Evolutionary conservation across 164 flowering plant species (phyloP).

Genomic region (Nymphaea colorata): DNA sequence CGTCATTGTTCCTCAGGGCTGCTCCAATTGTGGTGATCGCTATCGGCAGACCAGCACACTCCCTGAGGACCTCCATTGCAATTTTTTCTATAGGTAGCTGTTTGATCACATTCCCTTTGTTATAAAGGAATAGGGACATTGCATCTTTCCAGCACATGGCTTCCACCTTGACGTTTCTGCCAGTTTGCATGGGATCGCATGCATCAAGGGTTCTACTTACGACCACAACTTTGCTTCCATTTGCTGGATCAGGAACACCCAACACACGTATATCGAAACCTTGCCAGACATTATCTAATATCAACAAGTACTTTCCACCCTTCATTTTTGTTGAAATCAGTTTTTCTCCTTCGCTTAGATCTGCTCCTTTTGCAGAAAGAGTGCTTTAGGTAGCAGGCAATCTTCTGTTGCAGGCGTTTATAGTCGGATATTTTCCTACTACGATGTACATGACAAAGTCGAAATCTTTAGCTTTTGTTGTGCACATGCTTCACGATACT

Average conservation of each 20-base stretch:
- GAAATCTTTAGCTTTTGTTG: no score
- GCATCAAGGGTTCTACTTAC: not conserved
- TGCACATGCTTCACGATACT: no score
- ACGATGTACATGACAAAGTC: no score
- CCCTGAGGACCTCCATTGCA: not conserved
- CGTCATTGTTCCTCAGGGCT: slow-evolving; percentile 5
- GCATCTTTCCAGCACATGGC: not conserved
- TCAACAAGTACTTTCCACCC: no score
- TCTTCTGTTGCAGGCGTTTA: no score
- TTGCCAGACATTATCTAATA: no score
- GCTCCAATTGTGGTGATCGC: slow-evolving; percentile 2
- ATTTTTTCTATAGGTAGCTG: not conserved
- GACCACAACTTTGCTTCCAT: slow-evolving; percentile 1
- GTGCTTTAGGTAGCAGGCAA: no score
- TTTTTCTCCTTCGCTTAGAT: no score
- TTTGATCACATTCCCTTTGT: not conserved
- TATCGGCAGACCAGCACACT: slow-evolving; percentile 8
- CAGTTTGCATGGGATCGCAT: slow-evolving; percentile 3
- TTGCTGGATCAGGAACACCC: slow-evolving; percentile 1
- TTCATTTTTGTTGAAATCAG: no score
- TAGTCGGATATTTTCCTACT: no score
- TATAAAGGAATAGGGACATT: not conserved
- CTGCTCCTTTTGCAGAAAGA: no score
- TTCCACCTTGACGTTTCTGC: not conserved
- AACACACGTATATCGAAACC: not conserved